Percentiles rank a stretch among this genome's conserved stretches.
phyloP scores from a whole-genome alignment of 1,284 basidiomycete species.

The Cutaneotrichosporon curvatum region DNA sequence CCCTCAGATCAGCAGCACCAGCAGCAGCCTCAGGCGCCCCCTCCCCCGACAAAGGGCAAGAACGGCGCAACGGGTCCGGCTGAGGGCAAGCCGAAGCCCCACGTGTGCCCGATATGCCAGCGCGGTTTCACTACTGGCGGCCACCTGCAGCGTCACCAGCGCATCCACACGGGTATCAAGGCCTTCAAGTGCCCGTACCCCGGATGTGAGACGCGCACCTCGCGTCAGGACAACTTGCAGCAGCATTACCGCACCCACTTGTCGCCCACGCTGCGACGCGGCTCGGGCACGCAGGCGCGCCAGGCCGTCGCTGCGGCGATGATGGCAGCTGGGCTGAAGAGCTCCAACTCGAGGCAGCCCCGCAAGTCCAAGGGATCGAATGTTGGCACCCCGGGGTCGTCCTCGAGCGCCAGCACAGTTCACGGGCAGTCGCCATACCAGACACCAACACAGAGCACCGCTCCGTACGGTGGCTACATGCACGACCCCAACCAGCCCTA shows the following conservation, averaged over 20 bases:
- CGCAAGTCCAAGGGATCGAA: slow-evolving; percentile 40
- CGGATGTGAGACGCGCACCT: slow-evolving; percentile 42
- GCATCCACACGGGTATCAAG: slow-evolving; percentile 45
- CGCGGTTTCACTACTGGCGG: slow-evolving; percentile 43
- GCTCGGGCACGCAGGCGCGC: slow-evolving; percentile 39
- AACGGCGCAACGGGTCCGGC: slow-evolving; percentile 43
- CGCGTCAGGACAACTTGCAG: slow-evolving; percentile 43
- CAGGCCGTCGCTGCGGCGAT: slow-evolving; percentile 42
- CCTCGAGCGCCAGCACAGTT: slow-evolving; percentile 22
- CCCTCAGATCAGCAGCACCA: slow-evolving; percentile 7
- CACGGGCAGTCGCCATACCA: slow-evolving; percentile 40
- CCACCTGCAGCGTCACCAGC: slow-evolving; percentile 42
- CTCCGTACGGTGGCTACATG: slow-evolving; percentile 39
- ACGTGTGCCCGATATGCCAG: slow-evolving; percentile 40
- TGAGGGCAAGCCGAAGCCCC: slow-evolving; percentile 41
- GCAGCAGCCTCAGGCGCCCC: slow-evolving; percentile 8
- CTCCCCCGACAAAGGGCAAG: slow-evolving; percentile 33
- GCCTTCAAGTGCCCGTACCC: slow-evolving; percentile 45
- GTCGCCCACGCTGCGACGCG: slow-evolving; percentile 39
- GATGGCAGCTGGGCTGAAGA: slow-evolving; percentile 43
- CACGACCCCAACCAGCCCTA: slow-evolving; percentile 32
- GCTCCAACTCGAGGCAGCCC: slow-evolving; percentile 31
- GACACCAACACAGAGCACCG: slow-evolving; percentile 32
- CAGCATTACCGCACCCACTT: slow-evolving; percentile 45
- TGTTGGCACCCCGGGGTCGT: slow-evolving; percentile 37